Evolutionary conservation across 2,329 filamentous ascomycete genomes (phyloP).

Genomic region (Blumeria graminis): DNA sequence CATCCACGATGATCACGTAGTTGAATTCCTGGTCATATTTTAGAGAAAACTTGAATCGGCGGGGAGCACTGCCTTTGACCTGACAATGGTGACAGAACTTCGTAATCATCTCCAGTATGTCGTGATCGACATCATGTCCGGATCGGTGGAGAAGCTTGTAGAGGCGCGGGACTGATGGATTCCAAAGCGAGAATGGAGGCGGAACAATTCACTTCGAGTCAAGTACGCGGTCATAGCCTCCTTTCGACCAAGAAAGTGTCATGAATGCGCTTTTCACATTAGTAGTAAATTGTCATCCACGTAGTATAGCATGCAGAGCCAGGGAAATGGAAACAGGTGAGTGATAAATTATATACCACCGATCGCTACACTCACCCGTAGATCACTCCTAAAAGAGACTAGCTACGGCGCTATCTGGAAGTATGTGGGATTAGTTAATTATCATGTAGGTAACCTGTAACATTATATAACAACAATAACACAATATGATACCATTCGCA

Average conservation of each 20-base stretch:
- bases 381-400: too few species aligned
- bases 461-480: too few species aligned
- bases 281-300: too few species aligned
- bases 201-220: neutral
- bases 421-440: too few species aligned
- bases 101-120: neutral
- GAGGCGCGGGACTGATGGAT: neutral
- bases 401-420: too few species aligned
- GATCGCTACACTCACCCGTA: too few species aligned
- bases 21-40: neutral
- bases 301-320: too few species aligned
- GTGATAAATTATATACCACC: too few species aligned
- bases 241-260: neutral
- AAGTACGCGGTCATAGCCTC: neutral
- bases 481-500: too few species aligned
- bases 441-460: too few species aligned
- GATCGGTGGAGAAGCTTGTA: neutral
- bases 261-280: too few species aligned
- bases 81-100: neutral
- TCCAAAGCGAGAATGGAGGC: neutral
- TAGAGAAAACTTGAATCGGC: neutral
- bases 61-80: neutral
- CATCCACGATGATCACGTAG: neutral
- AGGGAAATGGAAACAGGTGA: too few species aligned
- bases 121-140: neutral